Base-by-base conservation (phyloP, 441 rosid genomes). In the Macaranga tanarius region DNA sequence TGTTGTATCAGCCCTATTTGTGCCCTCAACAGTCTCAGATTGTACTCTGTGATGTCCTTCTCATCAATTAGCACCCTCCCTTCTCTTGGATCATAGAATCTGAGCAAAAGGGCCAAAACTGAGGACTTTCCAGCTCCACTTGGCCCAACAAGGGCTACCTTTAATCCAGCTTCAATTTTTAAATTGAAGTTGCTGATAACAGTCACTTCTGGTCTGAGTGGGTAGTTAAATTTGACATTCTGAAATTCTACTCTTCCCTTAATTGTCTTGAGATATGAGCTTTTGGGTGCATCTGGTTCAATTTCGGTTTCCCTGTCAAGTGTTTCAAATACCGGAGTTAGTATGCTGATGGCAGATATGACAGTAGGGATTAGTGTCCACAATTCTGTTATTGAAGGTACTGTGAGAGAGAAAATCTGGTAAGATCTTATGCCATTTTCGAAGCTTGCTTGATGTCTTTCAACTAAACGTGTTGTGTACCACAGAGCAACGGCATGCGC, bases 51-150 rank as follows among this genome's bases (percentile, higher is more conserved):
- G 62, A 81, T 79, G 67, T 85, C 67, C 65, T 72, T 87, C 63
- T 68, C 80, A 25, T 83, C 86, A 56, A 86, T 76, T 15, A 83
- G 72, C 55, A 84, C 74, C 60, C 62, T 79, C 52, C 90, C 86
- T 75, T 69, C 73, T 23, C 11, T 40, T 0, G 87, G 79, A 75
- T 86, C 86, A 34, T 86, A 85, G 80, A 84, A 85, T 73, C 89
- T 83, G 16, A 82, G 82, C 69, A 88, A 7, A 72, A 90, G 85
- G 56, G 92, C 88, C 38, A 90, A 73, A 47, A 87, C 78, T 9
- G 92, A 90, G 59, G 92, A 90, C 75, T 88, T 90, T 51, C 92
- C 90, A 4, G 91, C 86, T 62, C 91, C 95, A 69, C 95, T 88
- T 56, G 89, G 91, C 19, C 95, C 92, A 5, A 86, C 90, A 1